These are phyloP conservation scores for Venturiaceae sp. DNA, from an alignment of 2,329 filamentous ascomycete species.

Conservation along the genomic window DNA sequence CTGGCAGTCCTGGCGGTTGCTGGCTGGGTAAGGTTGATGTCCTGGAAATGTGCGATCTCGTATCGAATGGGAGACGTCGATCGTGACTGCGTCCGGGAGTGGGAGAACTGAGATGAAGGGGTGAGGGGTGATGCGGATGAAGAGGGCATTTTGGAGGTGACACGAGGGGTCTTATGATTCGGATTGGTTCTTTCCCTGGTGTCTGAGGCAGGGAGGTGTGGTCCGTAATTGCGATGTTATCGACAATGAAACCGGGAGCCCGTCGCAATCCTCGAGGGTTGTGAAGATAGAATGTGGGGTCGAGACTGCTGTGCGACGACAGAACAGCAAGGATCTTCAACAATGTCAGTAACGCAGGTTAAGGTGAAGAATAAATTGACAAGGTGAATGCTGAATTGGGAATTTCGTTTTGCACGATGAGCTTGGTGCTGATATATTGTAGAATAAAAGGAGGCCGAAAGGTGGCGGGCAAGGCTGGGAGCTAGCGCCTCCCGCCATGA, in stretches of 20 bases:
- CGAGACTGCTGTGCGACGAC: not conserved
- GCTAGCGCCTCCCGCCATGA: not conserved
- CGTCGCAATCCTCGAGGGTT: not conserved
- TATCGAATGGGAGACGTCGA: not conserved
- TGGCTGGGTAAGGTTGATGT: not conserved
- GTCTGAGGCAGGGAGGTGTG: not conserved
- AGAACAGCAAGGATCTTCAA: not conserved
- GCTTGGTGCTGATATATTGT: not conserved
- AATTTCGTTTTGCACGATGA: not conserved
- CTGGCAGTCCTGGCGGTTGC: not conserved
- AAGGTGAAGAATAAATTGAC: not conserved
- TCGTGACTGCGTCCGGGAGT: not conserved
- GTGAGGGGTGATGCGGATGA: not conserved
- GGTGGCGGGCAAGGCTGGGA: not conserved
- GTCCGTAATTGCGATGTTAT: not conserved
- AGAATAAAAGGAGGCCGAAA: not conserved
- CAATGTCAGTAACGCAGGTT: not conserved
- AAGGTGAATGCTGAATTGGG: not conserved
- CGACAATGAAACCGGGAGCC: not conserved
- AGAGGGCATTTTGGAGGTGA: not conserved
- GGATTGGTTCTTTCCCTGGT: not conserved
- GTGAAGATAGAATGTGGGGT: not conserved
- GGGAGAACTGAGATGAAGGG: not conserved
- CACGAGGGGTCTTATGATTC: not conserved
- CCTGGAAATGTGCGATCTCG: not conserved